Percentiles rank a stretch among this genome's conserved stretches.
phyloP scores from a whole-genome alignment of 306 rosid genomes.

The Pueraria montana region DNA sequence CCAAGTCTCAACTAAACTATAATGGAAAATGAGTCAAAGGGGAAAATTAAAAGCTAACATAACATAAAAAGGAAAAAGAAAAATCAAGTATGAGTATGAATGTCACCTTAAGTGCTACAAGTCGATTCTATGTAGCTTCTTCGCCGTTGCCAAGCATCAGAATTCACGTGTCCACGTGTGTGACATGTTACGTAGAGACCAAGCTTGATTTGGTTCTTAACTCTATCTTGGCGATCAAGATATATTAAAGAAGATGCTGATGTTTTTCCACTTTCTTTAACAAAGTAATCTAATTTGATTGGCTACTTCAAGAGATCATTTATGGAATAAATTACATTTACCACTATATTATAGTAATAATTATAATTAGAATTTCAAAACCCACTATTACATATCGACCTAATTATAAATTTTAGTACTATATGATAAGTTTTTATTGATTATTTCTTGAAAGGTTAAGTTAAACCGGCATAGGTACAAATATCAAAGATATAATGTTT shows the following conservation, averaged over 20 bases:
- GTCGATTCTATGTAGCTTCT: background rate
- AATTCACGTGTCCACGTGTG: conserved; percentile 3
- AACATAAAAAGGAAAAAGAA: background rate
- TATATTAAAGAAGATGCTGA: background rate
- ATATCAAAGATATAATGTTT: background rate
- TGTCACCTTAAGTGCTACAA: background rate
- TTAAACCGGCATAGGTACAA: background rate
- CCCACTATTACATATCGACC: background rate
- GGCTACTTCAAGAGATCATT: background rate
- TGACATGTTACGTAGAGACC: conserved; percentile 13
- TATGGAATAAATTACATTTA: background rate
- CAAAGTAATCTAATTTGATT: too few species aligned
- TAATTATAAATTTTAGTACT: background rate
- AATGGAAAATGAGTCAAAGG: background rate
- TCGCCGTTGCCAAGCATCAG: background rate
- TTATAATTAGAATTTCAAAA: background rate
- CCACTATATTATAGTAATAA: too few species aligned
- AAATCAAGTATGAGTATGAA: background rate
- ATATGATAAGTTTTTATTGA: background rate
- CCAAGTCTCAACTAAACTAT: background rate
- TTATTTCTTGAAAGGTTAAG: background rate
- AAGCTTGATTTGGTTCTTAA: conserved; percentile 6
- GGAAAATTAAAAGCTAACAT: background rate
- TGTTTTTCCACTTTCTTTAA: conserved; percentile 2
- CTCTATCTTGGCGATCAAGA: background rate